Evolutionary conservation across 768 basidiomycete species (phyloP), one percentile per base, ranked within the genome.

Genomic region (Mycena venus): DNA sequence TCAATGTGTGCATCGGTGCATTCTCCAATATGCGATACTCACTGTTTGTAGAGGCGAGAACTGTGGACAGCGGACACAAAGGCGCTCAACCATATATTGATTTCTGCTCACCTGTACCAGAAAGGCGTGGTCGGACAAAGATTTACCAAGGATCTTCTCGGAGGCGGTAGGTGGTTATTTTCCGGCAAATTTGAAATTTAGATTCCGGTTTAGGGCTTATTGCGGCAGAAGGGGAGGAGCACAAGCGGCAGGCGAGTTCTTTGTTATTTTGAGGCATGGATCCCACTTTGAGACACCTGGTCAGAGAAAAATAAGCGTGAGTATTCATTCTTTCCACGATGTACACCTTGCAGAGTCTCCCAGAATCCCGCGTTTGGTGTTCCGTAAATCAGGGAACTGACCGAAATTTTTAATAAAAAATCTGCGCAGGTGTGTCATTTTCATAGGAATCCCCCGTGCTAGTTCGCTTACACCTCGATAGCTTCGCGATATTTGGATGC

Each of bases 281-380:
- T 6, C 15, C 31, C 31, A 11, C 8, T 38, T n/a, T n/a, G n/a
- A n/a, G n/a, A n/a, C n/a, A n/a, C 3, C 21, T 5, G 5, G 15
- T 34, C 34, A 47, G 70, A 23, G 70, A 14, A 65, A 66, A n/a
- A 67, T 73, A 31, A 2, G 60, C 1, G 70, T 72, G 19, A 6
- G 60, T 61, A 9, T 61, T 12, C 3, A 25, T 38, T 27, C 15
- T 38, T 25, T n/a, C n/a, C n/a, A n/a, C 53, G 19, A 7, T 27
- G 29, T 31, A 34, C 32, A 3, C 17, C n/a, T 55, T n/a, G n/a
- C 38, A 49, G 19, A 21, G 49, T 29, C 23, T 51, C 17, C 12
- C 55, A 85, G 86, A 88, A 87, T 68, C 87, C 87, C 8, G 85
- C 86, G 2, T 88, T 88, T 44, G 85, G 87, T 6, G 82, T 84